Conservation (phyloP, 2,329 filamentous ascomycete genomes). For the Magnaporthiopsis rhizophila region DNA sequence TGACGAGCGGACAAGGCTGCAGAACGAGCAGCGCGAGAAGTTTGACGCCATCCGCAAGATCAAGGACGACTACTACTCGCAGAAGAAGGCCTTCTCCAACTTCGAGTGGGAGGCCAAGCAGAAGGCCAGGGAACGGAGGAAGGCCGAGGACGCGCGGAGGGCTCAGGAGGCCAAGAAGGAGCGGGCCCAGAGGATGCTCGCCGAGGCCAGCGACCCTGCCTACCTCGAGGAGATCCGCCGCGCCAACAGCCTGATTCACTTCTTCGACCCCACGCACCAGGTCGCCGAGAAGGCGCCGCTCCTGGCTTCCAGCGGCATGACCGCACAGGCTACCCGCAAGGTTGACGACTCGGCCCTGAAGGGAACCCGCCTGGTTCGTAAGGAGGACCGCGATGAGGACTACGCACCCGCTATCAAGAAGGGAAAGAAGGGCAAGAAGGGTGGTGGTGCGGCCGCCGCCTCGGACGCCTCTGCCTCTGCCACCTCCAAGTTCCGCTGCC, state of each 20-base stretch:
- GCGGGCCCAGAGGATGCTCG: slow-evolving; percentile 66
- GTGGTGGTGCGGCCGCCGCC: slow-evolving; percentile 39
- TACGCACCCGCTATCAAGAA: slow-evolving; percentile 78
- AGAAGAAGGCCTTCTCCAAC: slow-evolving; percentile 72
- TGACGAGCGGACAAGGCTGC: slow-evolving; percentile 77
- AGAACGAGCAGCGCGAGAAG: slow-evolving; percentile 80
- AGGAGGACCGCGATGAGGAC: slow-evolving; percentile 81
- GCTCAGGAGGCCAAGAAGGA: slow-evolving; percentile 67
- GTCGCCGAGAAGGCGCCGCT: slow-evolving; percentile 58
- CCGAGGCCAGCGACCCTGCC: slow-evolving; percentile 76
- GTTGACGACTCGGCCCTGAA: slow-evolving; percentile 80
- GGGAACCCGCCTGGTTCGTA: slow-evolving; percentile 74
- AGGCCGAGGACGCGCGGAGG: slow-evolving; percentile 70
- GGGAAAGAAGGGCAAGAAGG: slow-evolving; percentile 82
- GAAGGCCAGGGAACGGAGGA: slow-evolving; percentile 67
- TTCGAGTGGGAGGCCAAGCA: slow-evolving; percentile 80
- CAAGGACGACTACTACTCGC: slow-evolving; percentile 81
- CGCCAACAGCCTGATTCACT: slow-evolving; percentile 78
- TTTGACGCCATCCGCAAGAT: slow-evolving; percentile 73
- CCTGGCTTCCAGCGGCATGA: slow-evolving; percentile 62
- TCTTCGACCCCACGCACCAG: slow-evolving; percentile 72
- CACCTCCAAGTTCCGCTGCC: slow-evolving; percentile 66
- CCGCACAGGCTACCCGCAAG: slow-evolving; percentile 71
- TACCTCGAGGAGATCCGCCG: slow-evolving; percentile 90
- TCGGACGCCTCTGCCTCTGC: slow-evolving; percentile 38